A percentile compares a stretch with the other conserved stretches of the same genome.
phyloP scores from a whole-genome alignment of 208 protist genomes.

The Herpetomonas samuelpessoai region DNA sequence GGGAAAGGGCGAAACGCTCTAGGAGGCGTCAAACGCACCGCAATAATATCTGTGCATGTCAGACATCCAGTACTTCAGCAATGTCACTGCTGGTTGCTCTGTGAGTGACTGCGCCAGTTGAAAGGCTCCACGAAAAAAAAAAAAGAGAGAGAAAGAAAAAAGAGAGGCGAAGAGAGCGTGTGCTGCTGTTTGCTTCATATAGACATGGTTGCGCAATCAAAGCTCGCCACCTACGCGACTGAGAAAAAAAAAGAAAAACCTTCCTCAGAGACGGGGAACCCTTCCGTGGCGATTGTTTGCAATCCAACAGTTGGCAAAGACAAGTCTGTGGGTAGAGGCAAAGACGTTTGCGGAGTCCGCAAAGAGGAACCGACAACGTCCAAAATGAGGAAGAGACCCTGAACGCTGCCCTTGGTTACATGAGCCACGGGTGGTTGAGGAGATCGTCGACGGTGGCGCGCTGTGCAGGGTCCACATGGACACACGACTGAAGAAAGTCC shows the following conservation, averaged over 20 bases:
- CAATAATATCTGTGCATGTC: not conserved
- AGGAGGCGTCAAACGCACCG: conserved; percentile 1
- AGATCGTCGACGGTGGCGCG: conserved; percentile 40
- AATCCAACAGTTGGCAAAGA: too few relatives aligned
- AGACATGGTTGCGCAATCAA: too few relatives aligned
- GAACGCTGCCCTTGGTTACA: conserved; percentile 14
- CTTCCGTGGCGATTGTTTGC: too few relatives aligned
- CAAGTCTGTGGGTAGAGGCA: too few relatives aligned
- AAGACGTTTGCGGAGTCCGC: too few relatives aligned
- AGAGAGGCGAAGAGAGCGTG: conserved; percentile 1
- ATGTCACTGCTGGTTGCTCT: too few relatives aligned
- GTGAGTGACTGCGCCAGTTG: conserved; percentile 4
- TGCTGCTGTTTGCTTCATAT: too few relatives aligned
- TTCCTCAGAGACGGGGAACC: too few relatives aligned
- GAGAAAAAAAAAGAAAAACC: conserved; percentile 1
- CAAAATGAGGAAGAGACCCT: too few relatives aligned
- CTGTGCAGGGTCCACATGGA: conserved; percentile 31
- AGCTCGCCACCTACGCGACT: too few relatives aligned
- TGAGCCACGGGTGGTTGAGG: conserved; percentile 43
- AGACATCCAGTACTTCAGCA: too few relatives aligned
- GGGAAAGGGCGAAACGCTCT: conserved; percentile 3
- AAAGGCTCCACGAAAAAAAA: conserved; percentile 9
- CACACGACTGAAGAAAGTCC: conserved; percentile 38
- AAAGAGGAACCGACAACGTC: too few relatives aligned
- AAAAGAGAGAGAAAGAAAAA: conserved; percentile 9